Percentiles rank a stretch among this genome's conserved stretches.
Conservation (phyloP, 345 rosid genomes). For the Arabidopsis thaliana region DNA sequence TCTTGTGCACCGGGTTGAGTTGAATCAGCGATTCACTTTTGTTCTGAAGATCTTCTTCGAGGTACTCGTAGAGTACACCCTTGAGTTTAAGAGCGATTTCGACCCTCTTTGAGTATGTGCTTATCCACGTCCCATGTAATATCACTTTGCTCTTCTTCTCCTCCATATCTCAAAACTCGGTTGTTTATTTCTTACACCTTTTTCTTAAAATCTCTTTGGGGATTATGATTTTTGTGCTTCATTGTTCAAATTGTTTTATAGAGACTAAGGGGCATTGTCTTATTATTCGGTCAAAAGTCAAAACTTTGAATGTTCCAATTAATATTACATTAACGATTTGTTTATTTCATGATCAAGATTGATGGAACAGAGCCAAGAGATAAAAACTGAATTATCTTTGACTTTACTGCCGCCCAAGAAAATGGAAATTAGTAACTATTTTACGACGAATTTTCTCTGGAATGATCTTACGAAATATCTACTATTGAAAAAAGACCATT, state of each 20-base stretch:
- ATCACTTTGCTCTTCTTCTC: constrained; percentile 32
- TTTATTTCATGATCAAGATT: constrained; percentile 14
- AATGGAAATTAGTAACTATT: constrained; percentile 9
- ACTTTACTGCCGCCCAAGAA: constrained; percentile 26
- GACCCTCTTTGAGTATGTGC: constrained; percentile 41
- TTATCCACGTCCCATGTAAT: constrained; percentile 48
- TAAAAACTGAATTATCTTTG: neutral
- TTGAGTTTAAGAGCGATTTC: constrained; percentile 44
- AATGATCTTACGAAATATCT: constrained; percentile 4
- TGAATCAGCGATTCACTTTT: constrained; percentile 28
- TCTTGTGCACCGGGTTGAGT: constrained; percentile 46
- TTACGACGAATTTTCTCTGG: neutral
- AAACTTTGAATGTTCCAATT: neutral
- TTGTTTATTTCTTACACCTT: neutral
- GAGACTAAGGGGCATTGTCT: neutral
- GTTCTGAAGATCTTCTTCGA: constrained; percentile 52
- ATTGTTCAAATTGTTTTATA: constrained; percentile 6
- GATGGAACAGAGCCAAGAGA: constrained; percentile 9
- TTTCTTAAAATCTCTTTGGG: neutral
- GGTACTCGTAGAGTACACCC: constrained; percentile 36
- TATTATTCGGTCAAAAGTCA: constrained; percentile 28
- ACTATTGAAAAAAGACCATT: neutral
- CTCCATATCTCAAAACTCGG: constrained; percentile 23
- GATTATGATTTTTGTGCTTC: constrained; percentile 4
- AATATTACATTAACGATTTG: constrained; percentile 1